Percentiles rank a stretch among this genome's conserved stretches.
These are phyloP conservation scores for Ramalina intermedia DNA, from an alignment of 495 filamentous ascomycete species.

Conservation along the genomic window DNA sequence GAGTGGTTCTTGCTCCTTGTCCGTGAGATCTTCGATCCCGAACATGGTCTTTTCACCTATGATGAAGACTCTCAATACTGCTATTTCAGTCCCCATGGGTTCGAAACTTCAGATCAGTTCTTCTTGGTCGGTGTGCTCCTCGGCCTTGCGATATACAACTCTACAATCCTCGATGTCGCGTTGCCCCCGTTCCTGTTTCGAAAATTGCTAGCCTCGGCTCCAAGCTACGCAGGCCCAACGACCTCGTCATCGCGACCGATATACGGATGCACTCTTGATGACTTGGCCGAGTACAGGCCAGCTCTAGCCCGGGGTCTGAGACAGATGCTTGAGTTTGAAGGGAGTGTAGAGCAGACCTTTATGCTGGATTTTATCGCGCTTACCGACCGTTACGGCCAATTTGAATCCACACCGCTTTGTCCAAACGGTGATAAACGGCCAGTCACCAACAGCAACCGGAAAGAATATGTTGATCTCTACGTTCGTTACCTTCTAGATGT, in stretches of 20 bases:
- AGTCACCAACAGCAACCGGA: conserved; percentile 73
- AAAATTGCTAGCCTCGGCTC: conserved; percentile 65
- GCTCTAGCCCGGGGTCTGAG: conserved; percentile 61
- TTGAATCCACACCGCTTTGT: conserved; percentile 54
- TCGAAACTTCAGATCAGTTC: conserved; percentile 89
- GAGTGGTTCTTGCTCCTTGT: conserved; percentile 93
- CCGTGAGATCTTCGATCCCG: conserved; percentile 81
- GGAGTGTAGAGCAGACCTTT: conserved; percentile 70
- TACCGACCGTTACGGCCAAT: conserved; percentile 62
- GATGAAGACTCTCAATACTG: conserved; percentile 90
- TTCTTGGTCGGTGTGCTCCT: conserved; percentile 81
- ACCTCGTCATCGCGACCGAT: conserved; percentile 41
- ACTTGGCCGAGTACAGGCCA: conserved; percentile 75
- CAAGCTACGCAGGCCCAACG: conserved; percentile 35
- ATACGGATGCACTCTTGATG: conserved; percentile 64
- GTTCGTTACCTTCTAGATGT: conserved; percentile 69
- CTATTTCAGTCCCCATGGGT: conserved; percentile 87
- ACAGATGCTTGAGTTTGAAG: conserved; percentile 68
- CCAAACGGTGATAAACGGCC: conserved; percentile 56
- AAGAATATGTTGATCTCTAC: conserved; percentile 81
- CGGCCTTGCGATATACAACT: conserved; percentile 91
- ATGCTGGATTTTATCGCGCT: conserved; percentile 73
- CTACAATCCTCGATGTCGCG: conserved; percentile 82
- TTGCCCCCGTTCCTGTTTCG: conserved; percentile 88
- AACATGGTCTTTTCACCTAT: conserved; percentile 82